Conservation (phyloP, 1,284 basidiomycete species). For the Fomitopsis palustris region DNA sequence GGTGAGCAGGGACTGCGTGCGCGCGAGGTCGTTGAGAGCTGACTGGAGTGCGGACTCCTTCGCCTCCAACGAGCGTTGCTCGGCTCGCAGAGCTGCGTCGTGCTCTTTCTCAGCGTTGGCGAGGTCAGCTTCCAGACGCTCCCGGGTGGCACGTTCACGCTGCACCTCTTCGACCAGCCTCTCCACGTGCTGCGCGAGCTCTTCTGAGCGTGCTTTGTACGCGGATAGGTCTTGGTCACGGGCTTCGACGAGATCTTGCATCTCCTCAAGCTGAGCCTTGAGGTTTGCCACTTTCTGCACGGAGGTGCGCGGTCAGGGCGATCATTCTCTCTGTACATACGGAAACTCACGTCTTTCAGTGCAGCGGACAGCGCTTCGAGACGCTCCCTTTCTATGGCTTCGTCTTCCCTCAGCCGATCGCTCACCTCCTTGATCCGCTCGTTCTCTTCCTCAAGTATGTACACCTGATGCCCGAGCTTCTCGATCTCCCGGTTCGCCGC, state of each 20-base stretch:
- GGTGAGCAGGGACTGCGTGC: conserved; percentile 55
- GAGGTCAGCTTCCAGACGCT: conserved; percentile 54
- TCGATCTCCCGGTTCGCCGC: conserved; percentile 73
- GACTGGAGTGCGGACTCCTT: conserved; percentile 66
- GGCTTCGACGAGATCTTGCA: conserved; percentile 57
- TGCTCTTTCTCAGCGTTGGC: conserved; percentile 54
- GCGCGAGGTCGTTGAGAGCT: conserved; percentile 57
- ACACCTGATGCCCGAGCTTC: conserved; percentile 64
- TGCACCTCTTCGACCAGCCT: conserved; percentile 68
- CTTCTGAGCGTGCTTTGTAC: conserved; percentile 66
- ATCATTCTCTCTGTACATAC: not conserved
- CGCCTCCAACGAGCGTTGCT: conserved; percentile 58
- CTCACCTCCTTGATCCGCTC: conserved; percentile 51
- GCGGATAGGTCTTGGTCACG: conserved; percentile 56
- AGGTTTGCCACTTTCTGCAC: conserved; percentile 60
- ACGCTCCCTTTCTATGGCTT: conserved; percentile 67
- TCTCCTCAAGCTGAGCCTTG: conserved; percentile 62
- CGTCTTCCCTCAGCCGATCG: conserved; percentile 54
- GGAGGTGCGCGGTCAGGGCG: not conserved
- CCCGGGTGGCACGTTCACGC: conserved; percentile 50
- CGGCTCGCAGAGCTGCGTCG: conserved; percentile 53
- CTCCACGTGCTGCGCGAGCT: conserved; percentile 72
- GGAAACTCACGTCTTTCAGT: conserved; percentile 67
- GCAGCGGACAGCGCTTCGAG: conserved; percentile 69
- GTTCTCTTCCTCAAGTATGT: conserved; percentile 53